Percentiles rank a stretch among this genome's conserved stretches.
These are phyloP conservation scores for Imleria badia DNA, from an alignment of 768 basidiomycete species.

Conservation along the genomic window DNA sequence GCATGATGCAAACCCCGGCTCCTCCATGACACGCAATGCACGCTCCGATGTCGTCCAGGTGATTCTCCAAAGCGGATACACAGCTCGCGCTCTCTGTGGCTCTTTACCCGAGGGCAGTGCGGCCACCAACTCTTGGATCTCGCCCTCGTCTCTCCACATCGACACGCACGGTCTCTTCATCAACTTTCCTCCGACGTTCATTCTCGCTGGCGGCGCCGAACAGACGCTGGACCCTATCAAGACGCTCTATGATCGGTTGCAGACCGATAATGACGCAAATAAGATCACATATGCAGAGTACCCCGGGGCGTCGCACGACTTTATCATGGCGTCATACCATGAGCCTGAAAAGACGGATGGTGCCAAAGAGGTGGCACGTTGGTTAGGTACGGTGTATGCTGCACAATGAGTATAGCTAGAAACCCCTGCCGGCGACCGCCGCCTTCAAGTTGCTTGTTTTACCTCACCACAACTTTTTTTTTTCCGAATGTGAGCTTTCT, in stretches of 20 bases:
- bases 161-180: constrained; percentile 15
- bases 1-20: background rate
- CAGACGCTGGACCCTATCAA: constrained; percentile 27
- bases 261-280: constrained; percentile 22
- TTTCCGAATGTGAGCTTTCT: too few relatives aligned
- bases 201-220: constrained; percentile 30
- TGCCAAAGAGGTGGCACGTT: constrained; percentile 11
- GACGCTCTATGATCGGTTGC: constrained; percentile 24
- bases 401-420: too few relatives aligned
- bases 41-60: constrained; percentile 1
- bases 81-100: constrained; percentile 8
- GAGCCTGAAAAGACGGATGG: constrained; percentile 33
- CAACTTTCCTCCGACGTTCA: constrained; percentile 29
- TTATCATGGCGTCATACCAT: constrained; percentile 11
- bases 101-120: constrained; percentile 5
- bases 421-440: too few relatives aligned
- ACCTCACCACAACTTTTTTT: too few relatives aligned
- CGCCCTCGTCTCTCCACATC: constrained; percentile 10
- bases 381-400: background rate
- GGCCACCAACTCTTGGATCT: constrained; percentile 7
- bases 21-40: constrained; percentile 1
- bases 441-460: too few relatives aligned
- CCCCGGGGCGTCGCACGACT: constrained; percentile 20
- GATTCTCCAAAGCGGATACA: background rate
- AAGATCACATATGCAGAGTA: constrained; percentile 21